Conservation (phyloP, 768 basidiomycete genomes). For the Mycena polygramma region DNA sequence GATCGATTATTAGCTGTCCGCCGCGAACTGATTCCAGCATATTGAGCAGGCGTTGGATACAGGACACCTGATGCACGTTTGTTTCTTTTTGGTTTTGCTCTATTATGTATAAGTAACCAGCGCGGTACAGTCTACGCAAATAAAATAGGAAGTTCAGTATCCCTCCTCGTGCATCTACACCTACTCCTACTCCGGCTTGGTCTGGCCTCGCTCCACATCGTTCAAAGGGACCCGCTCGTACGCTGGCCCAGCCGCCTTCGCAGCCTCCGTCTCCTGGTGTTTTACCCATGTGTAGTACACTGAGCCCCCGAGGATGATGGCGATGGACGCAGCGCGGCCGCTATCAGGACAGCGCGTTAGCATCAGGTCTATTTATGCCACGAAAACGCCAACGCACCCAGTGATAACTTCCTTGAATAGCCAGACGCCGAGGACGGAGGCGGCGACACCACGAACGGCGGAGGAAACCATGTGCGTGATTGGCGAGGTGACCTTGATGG, state of each 20-base stretch:
- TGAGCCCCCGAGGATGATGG: constrained; percentile 85
- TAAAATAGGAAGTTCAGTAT: constrained; percentile 20
- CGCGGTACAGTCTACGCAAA: constrained; percentile 25
- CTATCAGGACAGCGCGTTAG: constrained; percentile 50
- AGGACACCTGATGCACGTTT: too few relatives aligned
- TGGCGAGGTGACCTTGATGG: constrained; percentile 97
- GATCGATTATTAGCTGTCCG: constrained; percentile 38
- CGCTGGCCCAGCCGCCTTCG: constrained; percentile 43
- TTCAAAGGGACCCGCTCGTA: constrained; percentile 78
- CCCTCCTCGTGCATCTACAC: background rate
- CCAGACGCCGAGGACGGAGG: constrained; percentile 86
- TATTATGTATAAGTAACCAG: constrained; percentile 14
- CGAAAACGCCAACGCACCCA: constrained; percentile 60
- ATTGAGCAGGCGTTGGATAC: too few relatives aligned
- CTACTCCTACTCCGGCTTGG: constrained; percentile 36
- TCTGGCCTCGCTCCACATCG: constrained; percentile 68
- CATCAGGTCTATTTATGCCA: background rate
- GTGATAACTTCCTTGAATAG: constrained; percentile 87
- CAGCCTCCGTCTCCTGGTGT: constrained; percentile 71
- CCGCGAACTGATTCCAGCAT: too few relatives aligned
- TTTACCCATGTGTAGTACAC: constrained; percentile 92
- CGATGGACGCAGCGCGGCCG: constrained; percentile 85
- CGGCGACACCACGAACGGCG: constrained; percentile 93
- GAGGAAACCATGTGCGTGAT: constrained; percentile 99
- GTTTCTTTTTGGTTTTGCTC: too few relatives aligned